Base-by-base conservation (phyloP, 2,329 filamentous ascomycete genomes). In the Neonectria ditissima region DNA sequence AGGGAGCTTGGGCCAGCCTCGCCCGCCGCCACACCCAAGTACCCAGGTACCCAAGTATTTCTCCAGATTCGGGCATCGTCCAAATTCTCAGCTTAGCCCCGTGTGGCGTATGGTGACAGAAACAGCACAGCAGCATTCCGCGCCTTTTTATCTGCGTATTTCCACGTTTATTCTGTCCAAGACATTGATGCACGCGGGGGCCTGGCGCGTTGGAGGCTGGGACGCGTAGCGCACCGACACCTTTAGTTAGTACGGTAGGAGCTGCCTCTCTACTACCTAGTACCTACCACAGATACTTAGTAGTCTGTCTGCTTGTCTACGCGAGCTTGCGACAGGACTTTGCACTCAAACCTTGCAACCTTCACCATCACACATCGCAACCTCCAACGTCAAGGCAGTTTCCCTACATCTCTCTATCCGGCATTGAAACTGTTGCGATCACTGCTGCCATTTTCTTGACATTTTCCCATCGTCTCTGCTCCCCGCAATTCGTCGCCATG, bases 401-500 rank as follows among this genome's bases (percentile, higher is more conserved):
- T 57, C 7, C 14, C 18, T 28, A 28, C 32, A 44, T 51, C n/a
- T 28, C 24, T 64, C 48, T n/a, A 30, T 26, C 18, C 34, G 16
- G 26, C 47, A 50, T 37, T 52, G 28, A 18, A 22, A 20, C 48
- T 24, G 39, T 52, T 59, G 32, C 60, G 22, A 30, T 68, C 34
- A 11, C 14, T 32, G 11, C 20, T 34, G 34, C 39, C 13, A 62
- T 62, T 69, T 69, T 69, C 59, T n/a, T 6, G 45, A 24, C 32
- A 62, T 59, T 59, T 68, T 66, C 67, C 28, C 53, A 61, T 53
- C 44, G 24, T 53, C 39, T 26, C 28, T 61, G 53, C 43, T 26
- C 39, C 14, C 18, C 18, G 20, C 47, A 57, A 51, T 34, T 59
- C 24, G n/a, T 53, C 30, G 71, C 47, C 57, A 77, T 77, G 76